Evolutionary conservation across 352 stramenopile genomes (phyloP).

Genomic region (Phytophthora pinifolia): DNA sequence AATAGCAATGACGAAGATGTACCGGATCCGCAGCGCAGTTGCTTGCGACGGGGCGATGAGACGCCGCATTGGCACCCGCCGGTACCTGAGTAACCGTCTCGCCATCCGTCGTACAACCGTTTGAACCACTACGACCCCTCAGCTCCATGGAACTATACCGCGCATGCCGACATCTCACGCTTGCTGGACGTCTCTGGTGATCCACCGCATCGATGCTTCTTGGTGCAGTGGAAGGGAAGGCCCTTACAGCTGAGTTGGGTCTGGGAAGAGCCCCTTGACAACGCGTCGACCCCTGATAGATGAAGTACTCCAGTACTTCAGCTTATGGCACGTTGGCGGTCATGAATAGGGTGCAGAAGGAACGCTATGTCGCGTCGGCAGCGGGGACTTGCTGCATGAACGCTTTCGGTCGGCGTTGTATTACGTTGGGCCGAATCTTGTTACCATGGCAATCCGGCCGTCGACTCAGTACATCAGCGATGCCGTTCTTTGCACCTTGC

Average conservation of each 20-base stretch:
- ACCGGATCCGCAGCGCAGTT: not conserved
- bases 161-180: not conserved
- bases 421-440: not conserved
- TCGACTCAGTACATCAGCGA: constrained; percentile 9
- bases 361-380: not conserved
- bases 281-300: not conserved
- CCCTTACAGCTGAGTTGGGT: constrained; percentile 12
- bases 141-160: not conserved
- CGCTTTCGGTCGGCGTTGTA: not conserved
- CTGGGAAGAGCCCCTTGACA: constrained; percentile 2
- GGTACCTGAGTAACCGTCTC: not conserved
- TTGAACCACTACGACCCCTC: constrained; percentile 8
- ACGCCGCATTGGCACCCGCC: not conserved
- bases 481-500: constrained; percentile 20
- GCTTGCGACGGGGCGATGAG: not conserved
- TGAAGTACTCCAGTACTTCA: not conserved
- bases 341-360: not conserved
- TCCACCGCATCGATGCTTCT: not conserved
- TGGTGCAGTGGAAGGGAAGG: constrained; percentile 2
- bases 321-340: not conserved
- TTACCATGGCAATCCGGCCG: constrained; percentile 1
- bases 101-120: not conserved
- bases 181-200: constrained; percentile 2
- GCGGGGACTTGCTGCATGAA: constrained; percentile 8
- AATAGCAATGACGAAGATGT: not conserved